Base-by-base conservation (phyloP, 306 rosid genomes). In the Vigna trinervia region DNA sequence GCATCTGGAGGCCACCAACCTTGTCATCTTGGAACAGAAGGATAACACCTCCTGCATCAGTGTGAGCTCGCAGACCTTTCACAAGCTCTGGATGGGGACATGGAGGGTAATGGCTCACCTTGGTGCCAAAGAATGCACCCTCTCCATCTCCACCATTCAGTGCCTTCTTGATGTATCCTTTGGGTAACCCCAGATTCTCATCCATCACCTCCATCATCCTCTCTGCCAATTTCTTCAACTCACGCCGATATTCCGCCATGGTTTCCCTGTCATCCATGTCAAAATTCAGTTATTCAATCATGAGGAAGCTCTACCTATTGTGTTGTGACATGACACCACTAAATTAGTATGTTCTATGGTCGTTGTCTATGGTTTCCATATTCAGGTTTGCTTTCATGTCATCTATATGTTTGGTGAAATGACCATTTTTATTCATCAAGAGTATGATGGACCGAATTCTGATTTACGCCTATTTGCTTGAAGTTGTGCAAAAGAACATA, bases 61-160 rank as follows among this genome's bases (percentile, higher is more conserved):
- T 95, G 89, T 95, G 99, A 14, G 97, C 97, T 69, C 97, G 86
- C 22, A 95, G 92, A 12, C 99, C 99, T 5, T 91, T 88, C 64
- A 89, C 96, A 5, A 87, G 81, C 87, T 89, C 97, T 7, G 97
- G 97, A 17, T 85, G 28, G 12, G 97, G 97, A 72, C 97, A 92
- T 0, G 99, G 91, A 3, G 99, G 99, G 90, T 95, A 95, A 87
- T 95, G 97, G 83, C 99, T 95, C 69, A 95, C 97, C 86, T 95
- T 92, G 63, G 99, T 95, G n/a, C 99, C 99, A 46, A 92, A 92
- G 82, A 89, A 94, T 54, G 93, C 93, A 41, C 74, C 82, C 32
- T 90, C 73, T 78, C 63, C 90, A 8, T 82, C 94, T 68, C 90
- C 93, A 13, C 82, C 92, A 13, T 89, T 88, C 73, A 92, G 87